These are phyloP conservation scores for Hypoxylon lienhwacheense DNA, from an alignment of 495 filamentous ascomycete species.

Conservation along the genomic window DNA sequence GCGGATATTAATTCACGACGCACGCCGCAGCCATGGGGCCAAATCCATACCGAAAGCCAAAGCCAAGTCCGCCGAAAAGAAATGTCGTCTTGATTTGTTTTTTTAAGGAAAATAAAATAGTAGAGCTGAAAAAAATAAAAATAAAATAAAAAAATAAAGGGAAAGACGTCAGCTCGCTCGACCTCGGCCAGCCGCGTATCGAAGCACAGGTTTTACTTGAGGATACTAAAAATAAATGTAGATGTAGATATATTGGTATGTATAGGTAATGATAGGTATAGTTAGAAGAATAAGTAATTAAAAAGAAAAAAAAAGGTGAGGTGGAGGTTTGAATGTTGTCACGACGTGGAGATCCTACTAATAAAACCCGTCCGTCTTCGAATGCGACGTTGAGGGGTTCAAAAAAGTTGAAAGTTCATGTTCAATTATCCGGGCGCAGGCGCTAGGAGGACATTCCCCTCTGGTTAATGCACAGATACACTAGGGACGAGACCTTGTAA, in stretches of 20 bases:
- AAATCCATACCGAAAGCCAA: too few relatives aligned
- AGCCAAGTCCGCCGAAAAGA: too few relatives aligned
- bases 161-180: conserved; percentile 1
- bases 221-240: not conserved
- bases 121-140: conserved; percentile 1
- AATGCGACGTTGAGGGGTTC: conserved; percentile 31
- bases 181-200: conserved; percentile 18
- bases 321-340: conserved; percentile 2
- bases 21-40: conserved; percentile 20
- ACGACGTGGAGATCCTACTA: conserved; percentile 8
- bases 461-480: conserved; percentile 23
- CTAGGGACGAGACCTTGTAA: conserved; percentile 4
- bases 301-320: not conserved
- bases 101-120: not conserved
- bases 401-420: conserved; percentile 9
- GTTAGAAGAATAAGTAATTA: not conserved
- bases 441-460: conserved; percentile 24
- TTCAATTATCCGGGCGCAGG: conserved; percentile 32
- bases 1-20: conserved; percentile 23
- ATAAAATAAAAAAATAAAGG: not conserved
- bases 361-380: conserved; percentile 6
- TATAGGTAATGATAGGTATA: not conserved
- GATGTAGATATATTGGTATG: not conserved
- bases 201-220: conserved; percentile 1
- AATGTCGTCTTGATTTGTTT: not conserved